phyloP scores from a whole-genome alignment of 768 basidiomycete genomes.

The Phanerochaete sordida region DNA sequence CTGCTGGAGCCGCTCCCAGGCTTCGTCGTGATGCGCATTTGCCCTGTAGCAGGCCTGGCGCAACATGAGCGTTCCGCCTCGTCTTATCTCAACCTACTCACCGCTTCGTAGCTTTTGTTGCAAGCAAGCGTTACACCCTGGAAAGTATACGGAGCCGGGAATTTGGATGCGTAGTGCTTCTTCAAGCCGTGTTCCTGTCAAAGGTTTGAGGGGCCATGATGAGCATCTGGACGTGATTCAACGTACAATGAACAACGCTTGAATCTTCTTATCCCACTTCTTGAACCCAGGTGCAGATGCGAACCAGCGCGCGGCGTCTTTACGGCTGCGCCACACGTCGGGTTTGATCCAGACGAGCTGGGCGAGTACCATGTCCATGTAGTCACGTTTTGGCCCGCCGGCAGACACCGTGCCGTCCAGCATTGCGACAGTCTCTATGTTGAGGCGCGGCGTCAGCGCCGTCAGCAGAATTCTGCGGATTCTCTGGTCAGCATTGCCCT shows the following conservation, averaged over 20 bases:
- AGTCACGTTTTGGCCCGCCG: not conserved
- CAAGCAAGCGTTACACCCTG: not conserved
- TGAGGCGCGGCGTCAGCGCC: slow-evolving; percentile 36
- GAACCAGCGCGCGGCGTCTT: not conserved
- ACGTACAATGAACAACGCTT: not conserved
- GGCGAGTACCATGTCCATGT: not conserved
- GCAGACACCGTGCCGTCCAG: slow-evolving; percentile 34
- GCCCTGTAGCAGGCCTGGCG: not conserved
- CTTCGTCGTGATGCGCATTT: not conserved
- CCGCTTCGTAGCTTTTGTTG: not conserved
- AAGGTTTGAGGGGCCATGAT: not conserved
- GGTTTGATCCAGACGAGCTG: not conserved
- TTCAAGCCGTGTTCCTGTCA: not conserved
- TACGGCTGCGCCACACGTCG: slow-evolving; percentile 1
- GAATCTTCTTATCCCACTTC: not conserved
- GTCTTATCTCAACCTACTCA: not conserved
- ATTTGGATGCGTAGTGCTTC: not conserved
- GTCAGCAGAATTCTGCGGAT: slow-evolving; percentile 37
- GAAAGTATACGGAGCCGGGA: not conserved
- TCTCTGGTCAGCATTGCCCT: not conserved
- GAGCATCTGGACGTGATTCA: not conserved
- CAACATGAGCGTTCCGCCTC: not conserved
- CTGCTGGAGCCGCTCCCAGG: not conserved
- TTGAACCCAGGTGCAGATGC: not conserved
- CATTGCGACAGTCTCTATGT: slow-evolving; percentile 37